Base-by-base conservation (phyloP, 306 rosid species). In the Aeschynomene evenia region DNA sequence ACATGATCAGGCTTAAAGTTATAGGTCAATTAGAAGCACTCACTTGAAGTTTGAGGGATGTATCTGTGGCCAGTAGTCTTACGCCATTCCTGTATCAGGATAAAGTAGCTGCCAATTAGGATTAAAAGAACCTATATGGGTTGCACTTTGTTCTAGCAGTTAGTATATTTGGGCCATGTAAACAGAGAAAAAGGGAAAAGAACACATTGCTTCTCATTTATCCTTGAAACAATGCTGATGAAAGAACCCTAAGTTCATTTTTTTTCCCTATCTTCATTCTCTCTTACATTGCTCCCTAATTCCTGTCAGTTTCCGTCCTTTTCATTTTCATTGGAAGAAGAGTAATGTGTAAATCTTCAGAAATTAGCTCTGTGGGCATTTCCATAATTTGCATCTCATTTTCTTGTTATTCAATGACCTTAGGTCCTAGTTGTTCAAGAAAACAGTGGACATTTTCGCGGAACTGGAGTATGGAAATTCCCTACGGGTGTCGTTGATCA, bases 401-500 rank as follows among this genome's bases (percentile, higher is more conserved):
- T 55, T 31, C 60, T 58, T 31, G 28, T 15, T 34, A 56, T 37
- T 33, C 29, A 39, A 54, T 66, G 40, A 58, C 56, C 61, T 31
- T 18, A 91, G 97, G 81, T 91, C 61, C 77, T 91, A 12, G 92
- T 86, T 22, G 97, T 91, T 63, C 90, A 84, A 76, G 97, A 91
- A 77, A 91, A 81, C 64, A 53, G 64, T 14, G 95, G 95, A 71
- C 9, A 5, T 1, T 78, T 84, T 53, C 61, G 70, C 19, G 84
- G 87, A 20, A 73, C 58, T 42, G 92, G 92, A 13, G 57, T 84
- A 45, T 91, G 97, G 97, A 91, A 91, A 70, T 64, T 84, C 34
- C 95, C 97, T 24, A 91, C 97, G 4, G 97, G 97, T 75, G 80
- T 77, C 77, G 89, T 83, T 21, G 89, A 91, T 15, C 82, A 91